Conservation (phyloP, 352 stramenopile genomes). For the Pythium volutum region DNA sequence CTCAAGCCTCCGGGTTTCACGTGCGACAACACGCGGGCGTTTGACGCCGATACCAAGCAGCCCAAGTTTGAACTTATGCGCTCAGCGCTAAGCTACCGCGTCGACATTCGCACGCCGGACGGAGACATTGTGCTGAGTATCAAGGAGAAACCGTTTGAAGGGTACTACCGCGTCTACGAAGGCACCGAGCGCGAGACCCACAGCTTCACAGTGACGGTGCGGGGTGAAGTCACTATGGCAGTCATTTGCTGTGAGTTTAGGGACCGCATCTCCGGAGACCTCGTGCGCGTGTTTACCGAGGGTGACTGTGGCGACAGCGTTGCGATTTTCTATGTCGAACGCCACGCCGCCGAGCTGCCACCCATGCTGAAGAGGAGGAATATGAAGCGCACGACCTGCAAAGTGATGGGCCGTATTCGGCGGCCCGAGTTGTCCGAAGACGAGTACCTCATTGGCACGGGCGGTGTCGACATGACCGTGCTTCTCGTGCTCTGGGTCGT, state of each 20-base stretch:
- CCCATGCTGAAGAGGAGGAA: conserved; percentile 1
- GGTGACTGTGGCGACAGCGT: conserved; percentile 1
- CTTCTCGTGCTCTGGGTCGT: conserved; percentile 12
- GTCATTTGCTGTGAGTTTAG: conserved; percentile 5
- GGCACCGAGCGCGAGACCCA: not conserved
- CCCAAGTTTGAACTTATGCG: not conserved
- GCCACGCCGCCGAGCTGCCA: not conserved
- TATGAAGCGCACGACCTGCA: not conserved
- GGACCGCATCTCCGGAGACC: not conserved
- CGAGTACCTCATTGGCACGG: conserved; percentile 7
- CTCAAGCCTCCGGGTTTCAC: not conserved
- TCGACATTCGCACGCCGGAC: not conserved
- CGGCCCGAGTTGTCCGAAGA: not conserved
- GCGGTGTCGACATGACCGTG: conserved; percentile 17
- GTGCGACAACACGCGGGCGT: not conserved
- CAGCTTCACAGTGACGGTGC: conserved; percentile 1
- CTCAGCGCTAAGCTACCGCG: not conserved
- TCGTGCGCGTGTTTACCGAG: conserved; percentile 2
- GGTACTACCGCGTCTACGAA: conserved; percentile 5
- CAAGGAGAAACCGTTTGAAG: not conserved
- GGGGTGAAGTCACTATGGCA: not conserved
- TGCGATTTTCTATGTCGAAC: conserved; percentile 9
- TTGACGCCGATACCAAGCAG: not conserved
- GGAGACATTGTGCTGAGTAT: not conserved
- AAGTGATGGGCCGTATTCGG: conserved; percentile 13